Evolutionary conservation across 208 protist species (phyloP), one percentile per base, ranked within the genome.

Genomic region (Leptomonas seymouri): DNA sequence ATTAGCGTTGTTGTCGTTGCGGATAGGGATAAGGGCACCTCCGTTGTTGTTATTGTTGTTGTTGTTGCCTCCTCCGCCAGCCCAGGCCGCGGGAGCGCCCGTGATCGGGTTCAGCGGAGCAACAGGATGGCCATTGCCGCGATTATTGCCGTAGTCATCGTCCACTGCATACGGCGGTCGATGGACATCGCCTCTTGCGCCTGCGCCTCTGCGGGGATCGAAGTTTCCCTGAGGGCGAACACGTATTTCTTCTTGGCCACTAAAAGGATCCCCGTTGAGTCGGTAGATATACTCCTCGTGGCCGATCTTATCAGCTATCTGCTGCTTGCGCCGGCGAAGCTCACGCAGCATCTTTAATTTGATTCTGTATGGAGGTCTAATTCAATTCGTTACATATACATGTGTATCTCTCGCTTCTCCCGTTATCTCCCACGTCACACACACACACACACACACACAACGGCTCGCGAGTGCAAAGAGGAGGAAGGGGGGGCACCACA

Each of bases 271-370:
- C 34, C 74, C 76, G 50, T 79, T 74, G 12, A 96, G 74, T 18
- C 80, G 55, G 70, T 96, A 96, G 25, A 84, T 64, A 53, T 87
- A 90, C 53, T 93, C 88, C 16, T 85, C 80, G 64, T 96, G 91
- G 20, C 87, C 87, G 76, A 96, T 93, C 54, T 96, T 96, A 20
- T 81, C 91, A 18, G 86, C 74, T 30, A 94, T 56, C 67, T 77
- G 71, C 70, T 93, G 81, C 62, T 80, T 77, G 66, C 86, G 85
- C 21, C 82, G 81, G 8, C 86, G 70, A 11, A 76, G 86, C 25
- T 86, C 68, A 14, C 90, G 83, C 73, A 93, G 74, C 62, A 78
- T 83, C 27, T 18, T 63, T 21, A 27, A 14, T 18, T 4, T 41
- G 4, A 14, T 36, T n/a, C 6, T 25, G 3, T 15, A n/a, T n/a